phyloP scores from a whole-genome alignment of 2,329 filamentous ascomycete species.

The Pseudodiploospora longispora region DNA sequence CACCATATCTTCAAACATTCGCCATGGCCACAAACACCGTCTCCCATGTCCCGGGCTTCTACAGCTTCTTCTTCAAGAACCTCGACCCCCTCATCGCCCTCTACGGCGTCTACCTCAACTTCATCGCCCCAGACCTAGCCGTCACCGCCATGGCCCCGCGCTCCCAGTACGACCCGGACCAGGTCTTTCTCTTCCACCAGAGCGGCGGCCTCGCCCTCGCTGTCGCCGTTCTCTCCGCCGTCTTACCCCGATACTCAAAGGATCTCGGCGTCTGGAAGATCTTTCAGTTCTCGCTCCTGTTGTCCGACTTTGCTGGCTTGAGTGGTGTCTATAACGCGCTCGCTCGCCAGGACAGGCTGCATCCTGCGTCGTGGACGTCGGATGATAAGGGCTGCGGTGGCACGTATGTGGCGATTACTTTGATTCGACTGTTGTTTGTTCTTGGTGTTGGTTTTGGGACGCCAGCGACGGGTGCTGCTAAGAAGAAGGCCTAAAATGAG shows the following conservation, averaged over 20 bases:
- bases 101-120: slow-evolving; percentile 15
- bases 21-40: slow-evolving; percentile 2
- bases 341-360: slow-evolving; percentile 8
- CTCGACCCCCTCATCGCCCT: slow-evolving; percentile 14
- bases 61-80: slow-evolving; percentile 15
- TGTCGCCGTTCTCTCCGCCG: slow-evolving; percentile 10
- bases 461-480: not conserved
- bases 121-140: slow-evolving; percentile 1
- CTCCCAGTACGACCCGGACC: slow-evolving; percentile 8
- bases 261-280: slow-evolving; percentile 14
- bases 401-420: slow-evolving; percentile 8
- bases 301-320: slow-evolving; percentile 14
- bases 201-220: slow-evolving; percentile 12
- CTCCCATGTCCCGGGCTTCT: slow-evolving; percentile 6
- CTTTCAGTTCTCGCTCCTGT: slow-evolving; percentile 13
- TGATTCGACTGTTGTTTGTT: slow-evolving; percentile 10
- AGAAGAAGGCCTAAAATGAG: slow-evolving; percentile 1
- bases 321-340: slow-evolving; percentile 10
- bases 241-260: slow-evolving; percentile 12
- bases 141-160: slow-evolving; percentile 4
- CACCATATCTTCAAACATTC: not conserved
- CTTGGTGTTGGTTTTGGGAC: slow-evolving; percentile 9
- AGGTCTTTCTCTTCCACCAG: slow-evolving; percentile 16
- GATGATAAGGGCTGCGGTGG: slow-evolving; percentile 10
- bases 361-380: slow-evolving; percentile 7